A percentile compares a stretch with the other conserved stretches of the same genome.
These are phyloP conservation scores for Penicillium sp. DNA, from an alignment of 2,329 filamentous ascomycete genomes.

Conservation along the genomic window DNA sequence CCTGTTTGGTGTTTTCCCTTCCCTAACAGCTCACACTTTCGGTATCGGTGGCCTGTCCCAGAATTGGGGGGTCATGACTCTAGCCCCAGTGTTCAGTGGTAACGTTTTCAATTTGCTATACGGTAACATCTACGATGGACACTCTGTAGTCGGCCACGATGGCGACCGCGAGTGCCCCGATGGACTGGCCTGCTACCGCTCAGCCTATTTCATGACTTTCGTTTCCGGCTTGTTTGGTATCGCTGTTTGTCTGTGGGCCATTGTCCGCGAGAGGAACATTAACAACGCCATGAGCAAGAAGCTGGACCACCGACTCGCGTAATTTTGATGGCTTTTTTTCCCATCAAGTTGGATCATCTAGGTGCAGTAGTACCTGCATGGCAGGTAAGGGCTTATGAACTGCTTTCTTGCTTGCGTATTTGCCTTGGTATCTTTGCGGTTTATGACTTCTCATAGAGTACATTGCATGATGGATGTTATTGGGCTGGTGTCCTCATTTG, in stretches of 20 bases:
- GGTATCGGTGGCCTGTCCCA: constrained; percentile 84
- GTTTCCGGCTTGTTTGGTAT: constrained; percentile 68
- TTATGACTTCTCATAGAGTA: constrained; percentile 1
- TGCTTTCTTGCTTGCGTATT: not conserved
- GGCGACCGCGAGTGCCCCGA: constrained; percentile 73
- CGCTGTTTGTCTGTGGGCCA: constrained; percentile 60
- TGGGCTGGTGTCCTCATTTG: constrained; percentile 5
- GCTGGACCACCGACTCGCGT: constrained; percentile 34
- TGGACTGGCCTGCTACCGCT: constrained; percentile 74
- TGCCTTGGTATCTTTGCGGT: not conserved
- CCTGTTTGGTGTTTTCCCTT: constrained; percentile 90
- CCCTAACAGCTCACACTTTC: constrained; percentile 84
- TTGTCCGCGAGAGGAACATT: constrained; percentile 39
- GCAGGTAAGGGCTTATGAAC: not conserved
- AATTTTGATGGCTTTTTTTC: not conserved
- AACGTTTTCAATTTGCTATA: constrained; percentile 94
- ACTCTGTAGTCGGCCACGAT: constrained; percentile 65
- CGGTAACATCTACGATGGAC: constrained; percentile 75
- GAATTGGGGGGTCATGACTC: constrained; percentile 95
- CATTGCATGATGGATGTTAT: constrained; percentile 7
- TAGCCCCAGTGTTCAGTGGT: constrained; percentile 80
- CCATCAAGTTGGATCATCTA: not conserved
- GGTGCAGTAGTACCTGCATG: not conserved
- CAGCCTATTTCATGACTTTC: constrained; percentile 78
- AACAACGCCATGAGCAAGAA: constrained; percentile 28